Base-by-base conservation (phyloP, 495 filamentous ascomycete species). In the Penicillium robsamsonii region DNA sequence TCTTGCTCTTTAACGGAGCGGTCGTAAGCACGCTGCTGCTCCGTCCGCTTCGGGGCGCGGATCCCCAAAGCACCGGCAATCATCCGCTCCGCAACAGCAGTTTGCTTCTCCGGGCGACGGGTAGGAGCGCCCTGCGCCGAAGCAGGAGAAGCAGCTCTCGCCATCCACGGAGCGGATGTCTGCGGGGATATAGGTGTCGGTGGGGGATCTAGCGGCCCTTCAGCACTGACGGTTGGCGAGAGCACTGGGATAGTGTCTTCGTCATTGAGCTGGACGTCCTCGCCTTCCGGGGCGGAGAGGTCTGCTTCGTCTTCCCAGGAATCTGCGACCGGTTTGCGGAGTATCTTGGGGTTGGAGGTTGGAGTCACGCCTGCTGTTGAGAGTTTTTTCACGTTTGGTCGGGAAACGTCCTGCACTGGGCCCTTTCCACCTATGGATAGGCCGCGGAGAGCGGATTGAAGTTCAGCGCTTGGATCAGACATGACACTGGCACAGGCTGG, bases 1-100 rank as follows among this genome's bases (percentile, higher is more conserved):
- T 96, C 92, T 75, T 91, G 90, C 73, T 95, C 90, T 67, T 87
- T 87, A 46, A 92, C 73, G 11, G 90, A 86, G 50, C 79, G 79
- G 65, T 98, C 94, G 69, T 96, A 98, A 58, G 88, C 88, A 55
- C 79, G 77, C 78, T 96, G 87, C 74, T 97, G 93, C 65, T 96
- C 91, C 11, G 89, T 97, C 66, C 81, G 79, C 76, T 83, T 88
- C 29, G 89, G 90, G 33, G 89, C 83, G 56, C 84, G 82, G 40
- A 97, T 83, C 5, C 94, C 94, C 62, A 98, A 75, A 6, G 88
- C 94, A 22, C 84, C 89, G 0, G 92, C 91, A 66, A 98, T 97
- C 85, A 98, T 78, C 59, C 94, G 79, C 53, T 88, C 82, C 25
- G 94, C 94, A 42, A 93, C 90, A 3, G 92, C 91, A 57, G 92